phyloP scores from a whole-genome alignment of 345 rosid species.

The Leavenworthia alabamica region DNA sequence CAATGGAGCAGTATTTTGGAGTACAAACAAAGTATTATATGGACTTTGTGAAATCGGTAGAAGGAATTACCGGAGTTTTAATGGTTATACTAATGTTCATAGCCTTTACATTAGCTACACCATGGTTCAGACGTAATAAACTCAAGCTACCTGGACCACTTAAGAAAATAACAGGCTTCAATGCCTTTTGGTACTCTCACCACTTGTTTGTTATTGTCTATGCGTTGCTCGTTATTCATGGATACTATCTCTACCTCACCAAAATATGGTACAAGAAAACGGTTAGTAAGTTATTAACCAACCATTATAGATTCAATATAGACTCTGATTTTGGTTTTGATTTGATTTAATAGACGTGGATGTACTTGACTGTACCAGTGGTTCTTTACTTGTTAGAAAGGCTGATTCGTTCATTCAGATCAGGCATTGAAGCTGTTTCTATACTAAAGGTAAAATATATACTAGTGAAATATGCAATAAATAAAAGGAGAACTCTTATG shows the following conservation, averaged over 20 bases:
- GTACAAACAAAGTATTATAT: conserved; percentile 46
- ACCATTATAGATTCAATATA: not conserved
- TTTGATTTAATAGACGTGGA: conserved; percentile 57
- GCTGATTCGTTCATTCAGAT: conserved; percentile 54
- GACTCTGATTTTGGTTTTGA: conserved; percentile 4
- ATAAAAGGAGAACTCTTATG: not conserved
- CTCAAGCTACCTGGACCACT: conserved; percentile 50
- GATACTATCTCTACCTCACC: conserved; percentile 50
- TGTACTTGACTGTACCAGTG: conserved; percentile 66
- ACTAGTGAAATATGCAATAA: not conserved
- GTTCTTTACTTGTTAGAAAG: conserved; percentile 54
- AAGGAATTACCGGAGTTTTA: conserved; percentile 59
- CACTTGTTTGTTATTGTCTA: conserved; percentile 73
- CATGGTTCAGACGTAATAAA: conserved; percentile 62
- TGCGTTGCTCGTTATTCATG: conserved; percentile 56
- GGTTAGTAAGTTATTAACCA: conserved; percentile 35
- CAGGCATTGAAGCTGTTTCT: conserved; percentile 58
- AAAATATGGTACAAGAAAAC: conserved; percentile 60
- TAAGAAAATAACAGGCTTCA: conserved; percentile 71
- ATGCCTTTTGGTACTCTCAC: conserved; percentile 88
- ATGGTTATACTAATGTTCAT: conserved; percentile 73
- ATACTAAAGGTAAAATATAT: conserved; percentile 44
- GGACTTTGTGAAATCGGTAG: conserved; percentile 51
- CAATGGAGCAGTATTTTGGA: conserved; percentile 56
- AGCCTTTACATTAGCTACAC: conserved; percentile 65